These are phyloP conservation scores for Gilbertella persicaria DNA, from an alignment of 371 early-diverging fungal species.

Conservation along the genomic window DNA sequence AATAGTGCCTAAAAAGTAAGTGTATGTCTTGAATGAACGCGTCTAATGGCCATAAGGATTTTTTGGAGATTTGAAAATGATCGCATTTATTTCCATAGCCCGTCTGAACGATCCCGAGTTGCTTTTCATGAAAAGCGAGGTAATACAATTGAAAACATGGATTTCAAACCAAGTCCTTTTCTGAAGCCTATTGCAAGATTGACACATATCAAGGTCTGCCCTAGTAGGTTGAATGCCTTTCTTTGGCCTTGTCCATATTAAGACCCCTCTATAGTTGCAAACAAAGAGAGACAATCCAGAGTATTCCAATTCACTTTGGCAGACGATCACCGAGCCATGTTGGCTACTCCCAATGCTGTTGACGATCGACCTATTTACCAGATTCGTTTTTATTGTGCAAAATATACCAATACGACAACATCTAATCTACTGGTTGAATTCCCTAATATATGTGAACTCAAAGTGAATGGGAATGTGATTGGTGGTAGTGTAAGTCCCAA, in stretches of 20 bases:
- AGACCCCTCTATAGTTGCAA: background rate
- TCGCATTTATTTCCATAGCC: constrained; percentile 1
- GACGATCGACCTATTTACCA: constrained; percentile 18
- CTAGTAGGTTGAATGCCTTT: constrained; percentile 28
- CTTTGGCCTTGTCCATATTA: background rate
- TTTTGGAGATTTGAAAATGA: constrained; percentile 10
- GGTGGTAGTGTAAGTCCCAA: constrained; percentile 51
- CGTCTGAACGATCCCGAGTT: background rate
- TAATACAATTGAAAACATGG: constrained; percentile 1
- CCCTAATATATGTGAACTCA: constrained; percentile 49
- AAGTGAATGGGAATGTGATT: constrained; percentile 48
- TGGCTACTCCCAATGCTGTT: constrained; percentile 3
- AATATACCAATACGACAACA: constrained; percentile 1
- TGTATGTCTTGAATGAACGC: too few species aligned
- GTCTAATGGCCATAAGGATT: background rate
- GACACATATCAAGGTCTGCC: constrained; percentile 25
- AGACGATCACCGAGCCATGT: constrained; percentile 2
- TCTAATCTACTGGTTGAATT: constrained; percentile 37
- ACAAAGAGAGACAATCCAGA: constrained; percentile 11
- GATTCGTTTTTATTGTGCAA: constrained; percentile 28
- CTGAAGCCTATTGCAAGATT: constrained; percentile 28
- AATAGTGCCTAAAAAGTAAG: constrained; percentile 16
- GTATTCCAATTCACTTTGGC: constrained; percentile 17
- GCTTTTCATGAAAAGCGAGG: too few species aligned
- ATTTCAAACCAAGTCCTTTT: constrained; percentile 42